Base-by-base conservation (phyloP, 1,284 basidiomycete genomes). In the Cutaneotrichosporon sp. region DNA sequence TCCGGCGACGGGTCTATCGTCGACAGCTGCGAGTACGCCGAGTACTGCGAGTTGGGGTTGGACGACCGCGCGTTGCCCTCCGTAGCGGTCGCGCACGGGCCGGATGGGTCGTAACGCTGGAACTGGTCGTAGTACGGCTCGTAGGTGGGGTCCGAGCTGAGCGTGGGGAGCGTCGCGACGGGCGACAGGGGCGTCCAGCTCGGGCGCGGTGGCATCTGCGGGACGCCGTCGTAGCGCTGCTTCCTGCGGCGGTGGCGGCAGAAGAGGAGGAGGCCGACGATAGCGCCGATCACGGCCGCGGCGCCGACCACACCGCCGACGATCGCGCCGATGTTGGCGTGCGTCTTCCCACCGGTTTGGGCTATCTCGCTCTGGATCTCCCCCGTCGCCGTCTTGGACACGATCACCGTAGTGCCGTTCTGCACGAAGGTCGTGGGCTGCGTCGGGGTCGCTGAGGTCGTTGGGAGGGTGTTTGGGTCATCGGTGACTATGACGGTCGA, bases 1-100 rank as follows among this genome's bases (percentile, higher is more conserved):
- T 50, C 47, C 11, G 47, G 47, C 18, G 47, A 31, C 14, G 25
- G 11, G 47, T 50, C 47, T 18, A 29, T n/a, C 47, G 24, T 27
- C 16, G 47, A 50, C 47, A 50, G 25, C 25, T 50, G 47, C 24
- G 47, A 29, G 27, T 50, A 50, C 3, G 27, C 13, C 25, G 47
- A 50, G 47, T 50, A 29, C 47, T 50, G 47, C 16, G 25, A 29
- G 47, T 50, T 50, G 25, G 47, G 47, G 47, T 50, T 27, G 16
- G 25, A 31, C n/a, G n/a, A n/a, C n/a, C n/a, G 27, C 25, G 25
- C 47, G 2, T 50, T 20, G 43, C 18, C 47, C n/a, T 20, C 11
- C 18, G 24, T 22, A 16, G 25, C 29, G 4, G 47, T 29, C 47
- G 47, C 31, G 47, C 47, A 50, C 25, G 38, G 38, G 38, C 38